Percentiles rank a stretch among this genome's conserved stretches.
Conservation (phyloP, 2,329 filamentous ascomycete genomes). For the Xylariaceae sp. region DNA sequence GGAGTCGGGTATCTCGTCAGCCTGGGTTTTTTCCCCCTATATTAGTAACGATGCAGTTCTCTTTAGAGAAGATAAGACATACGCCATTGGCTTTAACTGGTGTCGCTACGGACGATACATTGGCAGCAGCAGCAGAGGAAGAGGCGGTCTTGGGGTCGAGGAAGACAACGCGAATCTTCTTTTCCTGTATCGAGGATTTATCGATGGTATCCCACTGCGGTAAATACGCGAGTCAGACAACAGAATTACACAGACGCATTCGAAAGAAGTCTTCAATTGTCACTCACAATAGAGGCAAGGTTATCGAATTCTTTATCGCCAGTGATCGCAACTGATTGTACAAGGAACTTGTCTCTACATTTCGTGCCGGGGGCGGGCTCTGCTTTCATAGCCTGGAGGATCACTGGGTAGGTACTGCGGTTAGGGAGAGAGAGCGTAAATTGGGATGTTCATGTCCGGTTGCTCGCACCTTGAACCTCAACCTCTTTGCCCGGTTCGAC, state of each 20-base stretch:
- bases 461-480: constrained; percentile 79
- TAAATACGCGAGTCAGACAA: too few species aligned
- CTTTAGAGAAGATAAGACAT: constrained; percentile 15
- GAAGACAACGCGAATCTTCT: constrained; percentile 92
- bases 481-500: constrained; percentile 88
- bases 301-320: constrained; percentile 80
- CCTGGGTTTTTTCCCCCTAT: constrained; percentile 18
- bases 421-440: too few species aligned
- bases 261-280: too few species aligned
- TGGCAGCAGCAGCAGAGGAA: constrained; percentile 15
- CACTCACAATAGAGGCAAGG: constrained; percentile 72
- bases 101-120: constrained; percentile 34
- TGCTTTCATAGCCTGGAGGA: constrained; percentile 96
- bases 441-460: constrained; percentile 1
- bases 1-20: constrained; percentile 42
- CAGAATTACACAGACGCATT: too few species aligned
- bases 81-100: constrained; percentile 44
- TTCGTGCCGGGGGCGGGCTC: constrained; percentile 82
- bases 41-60: constrained; percentile 4
- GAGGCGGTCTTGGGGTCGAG: constrained; percentile 57
- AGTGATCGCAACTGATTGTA: constrained; percentile 83
- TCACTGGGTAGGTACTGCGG: constrained; percentile 61
- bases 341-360: constrained; percentile 96
- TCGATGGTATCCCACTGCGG: constrained; percentile 72
- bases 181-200: constrained; percentile 79